Percentiles rank a stretch among this genome's conserved stretches.
Evolutionary conservation across 495 filamentous ascomycete species (phyloP).

Genomic region (Ramalina intermedia): DNA sequence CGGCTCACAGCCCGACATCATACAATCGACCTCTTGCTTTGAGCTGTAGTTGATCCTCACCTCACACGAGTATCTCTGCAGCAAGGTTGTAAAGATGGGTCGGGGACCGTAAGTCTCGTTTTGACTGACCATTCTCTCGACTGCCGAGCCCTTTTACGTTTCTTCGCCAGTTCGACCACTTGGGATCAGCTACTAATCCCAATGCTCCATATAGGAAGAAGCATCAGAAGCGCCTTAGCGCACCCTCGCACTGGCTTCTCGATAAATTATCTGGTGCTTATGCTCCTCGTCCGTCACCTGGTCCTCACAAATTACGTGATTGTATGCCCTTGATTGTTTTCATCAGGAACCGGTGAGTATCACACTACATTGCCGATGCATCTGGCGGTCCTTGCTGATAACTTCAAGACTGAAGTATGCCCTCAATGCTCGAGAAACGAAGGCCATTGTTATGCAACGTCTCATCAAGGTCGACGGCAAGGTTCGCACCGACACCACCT

Average conservation of each 20-base stretch:
- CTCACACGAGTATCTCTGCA: background rate
- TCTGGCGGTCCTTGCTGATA: background rate
- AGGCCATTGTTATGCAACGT: slow-evolving; percentile 98
- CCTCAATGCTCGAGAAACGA: slow-evolving; percentile 92
- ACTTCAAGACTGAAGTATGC: slow-evolving; percentile 83
- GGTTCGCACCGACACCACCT: slow-evolving; percentile 96
- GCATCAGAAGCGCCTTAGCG: slow-evolving; percentile 98
- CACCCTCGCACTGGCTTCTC: slow-evolving; percentile 97
- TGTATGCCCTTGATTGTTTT: slow-evolving; percentile 99
- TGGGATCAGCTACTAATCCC: background rate
- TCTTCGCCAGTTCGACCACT: too few relatives aligned
- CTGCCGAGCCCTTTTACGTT: background rate
- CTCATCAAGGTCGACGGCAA: slow-evolving; percentile 99
- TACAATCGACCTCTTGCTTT: background rate
- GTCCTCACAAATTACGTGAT: slow-evolving; percentile 98
- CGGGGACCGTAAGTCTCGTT: slow-evolving; percentile 49
- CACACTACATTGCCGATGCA: background rate
- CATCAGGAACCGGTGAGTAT: slow-evolving; percentile 68
- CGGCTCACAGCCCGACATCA: background rate
- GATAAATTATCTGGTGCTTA: slow-evolving; percentile 98
- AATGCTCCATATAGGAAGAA: slow-evolving; percentile 59
- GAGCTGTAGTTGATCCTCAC: background rate
- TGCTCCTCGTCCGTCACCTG: slow-evolving; percentile 85
- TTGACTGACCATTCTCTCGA: background rate
- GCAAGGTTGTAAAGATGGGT: slow-evolving; percentile 35